These are phyloP conservation scores for Backusella australiensis DNA, from an alignment of 192 early-diverging fungal species.

Conservation along the genomic window DNA sequence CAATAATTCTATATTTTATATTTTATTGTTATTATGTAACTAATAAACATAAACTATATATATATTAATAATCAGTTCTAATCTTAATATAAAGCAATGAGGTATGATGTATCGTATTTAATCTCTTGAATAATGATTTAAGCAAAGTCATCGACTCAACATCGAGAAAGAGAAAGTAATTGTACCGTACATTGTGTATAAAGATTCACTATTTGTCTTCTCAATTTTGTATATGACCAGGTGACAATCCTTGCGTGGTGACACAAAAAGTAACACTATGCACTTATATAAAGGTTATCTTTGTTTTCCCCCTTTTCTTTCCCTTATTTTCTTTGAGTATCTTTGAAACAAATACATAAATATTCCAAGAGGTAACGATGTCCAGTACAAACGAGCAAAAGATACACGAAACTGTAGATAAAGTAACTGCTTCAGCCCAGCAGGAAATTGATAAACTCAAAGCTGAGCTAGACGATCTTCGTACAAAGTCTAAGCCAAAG, in stretches of 20 bases:
- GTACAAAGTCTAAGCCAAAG: conserved; percentile 16
- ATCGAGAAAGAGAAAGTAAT: neutral
- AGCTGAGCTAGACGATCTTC: conserved; percentile 19
- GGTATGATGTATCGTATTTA: neutral
- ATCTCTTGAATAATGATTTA: neutral
- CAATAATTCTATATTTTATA: too few species aligned
- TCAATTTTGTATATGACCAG: neutral
- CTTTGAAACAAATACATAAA: conserved; percentile 4
- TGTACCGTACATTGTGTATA: neutral
- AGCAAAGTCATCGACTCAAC: neutral
- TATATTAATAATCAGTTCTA: too few species aligned
- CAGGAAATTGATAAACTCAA: conserved; percentile 23
- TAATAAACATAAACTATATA: too few species aligned
- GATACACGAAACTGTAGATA: conserved; percentile 22
- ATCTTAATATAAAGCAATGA: neutral
- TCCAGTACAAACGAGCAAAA: conserved; percentile 16
- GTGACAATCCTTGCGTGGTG: neutral
- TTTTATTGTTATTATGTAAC: too few species aligned
- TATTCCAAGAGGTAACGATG: neutral
- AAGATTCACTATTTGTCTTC: neutral
- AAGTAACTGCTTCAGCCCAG: conserved; percentile 19
- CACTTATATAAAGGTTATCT: neutral
- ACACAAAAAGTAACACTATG: neutral
- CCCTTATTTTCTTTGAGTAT: neutral
- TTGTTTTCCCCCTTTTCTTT: neutral